Conservation (phyloP, 2,329 filamentous ascomycete species). For the Sporothrix pallida region DNA sequence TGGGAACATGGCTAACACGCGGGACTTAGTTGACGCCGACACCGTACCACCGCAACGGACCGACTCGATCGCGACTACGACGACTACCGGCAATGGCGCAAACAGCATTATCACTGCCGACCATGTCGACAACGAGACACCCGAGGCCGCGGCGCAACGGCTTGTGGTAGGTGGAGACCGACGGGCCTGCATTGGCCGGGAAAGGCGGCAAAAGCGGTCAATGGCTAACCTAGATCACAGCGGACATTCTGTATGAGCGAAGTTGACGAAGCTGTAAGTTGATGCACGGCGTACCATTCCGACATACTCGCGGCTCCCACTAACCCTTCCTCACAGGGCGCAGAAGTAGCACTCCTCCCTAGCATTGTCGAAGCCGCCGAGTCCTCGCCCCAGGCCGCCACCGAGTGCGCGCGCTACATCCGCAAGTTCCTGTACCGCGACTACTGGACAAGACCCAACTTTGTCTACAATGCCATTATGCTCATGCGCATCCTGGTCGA, state of each 20-base stretch:
- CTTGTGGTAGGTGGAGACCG: slow-evolving; percentile 33
- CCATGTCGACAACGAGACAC: slow-evolving; percentile 31
- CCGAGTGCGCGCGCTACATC: slow-evolving; percentile 79
- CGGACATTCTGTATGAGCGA: slow-evolving; percentile 35
- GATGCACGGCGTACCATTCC: neutral
- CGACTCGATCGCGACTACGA: neutral
- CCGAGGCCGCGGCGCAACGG: slow-evolving; percentile 33
- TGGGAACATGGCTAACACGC: neutral
- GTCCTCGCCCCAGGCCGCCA: slow-evolving; percentile 84
- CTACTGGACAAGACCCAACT: slow-evolving; percentile 67
- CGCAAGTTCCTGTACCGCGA: slow-evolving; percentile 81
- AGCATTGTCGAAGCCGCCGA: slow-evolving; percentile 94
- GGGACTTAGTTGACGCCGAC: neutral
- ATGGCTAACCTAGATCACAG: slow-evolving; percentile 25
- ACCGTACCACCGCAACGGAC: neutral
- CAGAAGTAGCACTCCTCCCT: slow-evolving; percentile 91
- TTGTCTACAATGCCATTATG: slow-evolving; percentile 97
- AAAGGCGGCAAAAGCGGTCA: neutral
- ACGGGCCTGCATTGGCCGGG: neutral
- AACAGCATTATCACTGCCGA: slow-evolving; percentile 7
- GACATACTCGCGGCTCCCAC: neutral
- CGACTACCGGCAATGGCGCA: neutral
- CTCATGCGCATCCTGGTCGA: slow-evolving; percentile 88
- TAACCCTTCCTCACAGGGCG: slow-evolving; percentile 59
- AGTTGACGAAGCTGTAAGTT: slow-evolving; percentile 32